These are phyloP conservation scores for Pelargonium myrrhifolium DNA, from an alignment of 441 rosid species.

Conservation along the genomic window DNA sequence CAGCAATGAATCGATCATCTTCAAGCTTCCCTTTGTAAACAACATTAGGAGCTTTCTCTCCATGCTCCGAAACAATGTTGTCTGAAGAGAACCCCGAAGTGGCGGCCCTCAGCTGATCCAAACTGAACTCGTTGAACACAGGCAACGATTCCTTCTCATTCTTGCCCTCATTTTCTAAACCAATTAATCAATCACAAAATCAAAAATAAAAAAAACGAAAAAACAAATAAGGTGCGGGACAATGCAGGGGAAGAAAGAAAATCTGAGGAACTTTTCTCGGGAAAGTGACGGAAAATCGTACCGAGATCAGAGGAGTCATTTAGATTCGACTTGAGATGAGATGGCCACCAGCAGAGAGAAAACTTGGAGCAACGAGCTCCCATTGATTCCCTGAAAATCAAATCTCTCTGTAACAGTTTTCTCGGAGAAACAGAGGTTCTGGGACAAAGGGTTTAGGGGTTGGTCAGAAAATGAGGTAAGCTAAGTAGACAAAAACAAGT, in stretches of 20 bases:
- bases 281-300: conserved; percentile 29
- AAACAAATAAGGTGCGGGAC: too few species aligned
- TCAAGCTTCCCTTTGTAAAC: conserved; percentile 76
- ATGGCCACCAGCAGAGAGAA: conserved; percentile 83
- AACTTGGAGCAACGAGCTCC: conserved; percentile 89
- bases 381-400: conserved; percentile 31
- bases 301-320: conserved; percentile 68
- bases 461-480: conserved; percentile 18
- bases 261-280: background rate
- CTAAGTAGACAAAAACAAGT: background rate
- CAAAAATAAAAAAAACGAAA: background rate
- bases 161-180: conserved; percentile 49
- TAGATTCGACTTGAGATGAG: conserved; percentile 56
- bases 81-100: conserved; percentile 67
- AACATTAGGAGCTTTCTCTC: conserved; percentile 92
- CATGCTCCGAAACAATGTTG: conserved; percentile 85
- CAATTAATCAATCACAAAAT: conserved; percentile 3
- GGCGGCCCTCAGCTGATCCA: conserved; percentile 71
- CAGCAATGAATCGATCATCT: conserved; percentile 62
- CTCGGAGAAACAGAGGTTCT: conserved; percentile 13
- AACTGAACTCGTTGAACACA: conserved; percentile 62
- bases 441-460: conserved; percentile 22
- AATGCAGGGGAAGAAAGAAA: too few species aligned
- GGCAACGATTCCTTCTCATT: conserved; percentile 34
- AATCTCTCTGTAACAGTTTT: conserved; percentile 16